Percentiles rank a stretch among this genome's conserved stretches.
Conservation (phyloP, 805 yeast genomes). For the Aciculoconidium aculeatum region DNA sequence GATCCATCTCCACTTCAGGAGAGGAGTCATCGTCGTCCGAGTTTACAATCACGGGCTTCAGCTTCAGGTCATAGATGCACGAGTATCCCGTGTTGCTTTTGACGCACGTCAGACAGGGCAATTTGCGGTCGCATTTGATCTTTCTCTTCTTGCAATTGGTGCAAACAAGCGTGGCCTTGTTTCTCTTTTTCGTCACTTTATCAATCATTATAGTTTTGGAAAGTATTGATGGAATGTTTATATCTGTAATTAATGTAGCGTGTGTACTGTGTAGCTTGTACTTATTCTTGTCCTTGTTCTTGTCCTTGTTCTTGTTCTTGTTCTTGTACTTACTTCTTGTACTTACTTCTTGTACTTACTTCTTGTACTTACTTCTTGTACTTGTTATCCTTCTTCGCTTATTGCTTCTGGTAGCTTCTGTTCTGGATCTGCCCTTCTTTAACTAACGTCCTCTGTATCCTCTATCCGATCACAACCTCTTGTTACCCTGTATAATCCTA, state of each 20-base stretch:
- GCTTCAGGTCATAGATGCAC: constrained; percentile 17
- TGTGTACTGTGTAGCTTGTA: too few relatives aligned
- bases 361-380: too few relatives aligned
- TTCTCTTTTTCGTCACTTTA: constrained; percentile 10
- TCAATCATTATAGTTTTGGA: constrained; percentile 3
- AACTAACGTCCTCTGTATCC: too few relatives aligned
- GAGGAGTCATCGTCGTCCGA: not conserved
- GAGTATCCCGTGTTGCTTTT: constrained; percentile 13
- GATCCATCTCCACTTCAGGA: not conserved
- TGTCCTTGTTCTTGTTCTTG: too few relatives aligned
- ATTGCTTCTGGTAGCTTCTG: too few relatives aligned
- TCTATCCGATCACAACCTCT: too few relatives aligned
- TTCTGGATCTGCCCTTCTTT: too few relatives aligned
- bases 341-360: too few relatives aligned
- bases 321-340: too few relatives aligned
- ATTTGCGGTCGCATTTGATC: constrained; percentile 26
- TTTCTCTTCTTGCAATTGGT: constrained; percentile 26
- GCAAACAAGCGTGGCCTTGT: constrained; percentile 23
- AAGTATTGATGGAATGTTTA: not conserved
- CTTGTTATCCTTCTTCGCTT: too few relatives aligned
- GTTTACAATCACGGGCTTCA: constrained; percentile 9
- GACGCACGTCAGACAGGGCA: constrained; percentile 24
- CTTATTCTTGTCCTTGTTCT: too few relatives aligned
- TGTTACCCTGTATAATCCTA: too few relatives aligned
- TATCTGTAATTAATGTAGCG: not conserved